Percentiles rank a stretch among this genome's conserved stretches.
Evolutionary conservation across 306 rosid genomes (phyloP).

Genomic region (Castanea sativa): DNA sequence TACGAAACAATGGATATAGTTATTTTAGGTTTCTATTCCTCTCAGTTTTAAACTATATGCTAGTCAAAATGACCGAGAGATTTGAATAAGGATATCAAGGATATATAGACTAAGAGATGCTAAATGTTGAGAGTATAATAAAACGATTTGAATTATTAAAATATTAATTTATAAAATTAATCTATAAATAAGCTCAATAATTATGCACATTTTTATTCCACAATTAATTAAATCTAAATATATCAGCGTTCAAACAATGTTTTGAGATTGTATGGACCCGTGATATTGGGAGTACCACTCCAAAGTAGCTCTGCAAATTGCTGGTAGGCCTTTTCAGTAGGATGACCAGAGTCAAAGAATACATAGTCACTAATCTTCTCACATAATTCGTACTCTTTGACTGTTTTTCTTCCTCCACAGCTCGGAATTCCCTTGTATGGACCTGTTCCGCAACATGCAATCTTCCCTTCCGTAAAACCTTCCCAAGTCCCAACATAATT

Average conservation of each 20-base stretch:
- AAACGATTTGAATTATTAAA: no score
- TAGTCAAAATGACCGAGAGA: no score
- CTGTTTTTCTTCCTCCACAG: slow-evolving; percentile 46
- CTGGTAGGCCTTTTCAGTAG: slow-evolving; percentile 27
- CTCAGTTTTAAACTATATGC: no score
- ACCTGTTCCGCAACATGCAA: slow-evolving; percentile 48
- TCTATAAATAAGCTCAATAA: no score
- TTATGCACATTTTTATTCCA: no score
- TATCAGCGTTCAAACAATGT: slow-evolving; percentile 14
- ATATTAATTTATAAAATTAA: no score
- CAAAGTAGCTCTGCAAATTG: slow-evolving; percentile 34
- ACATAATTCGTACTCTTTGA: slow-evolving; percentile 29
- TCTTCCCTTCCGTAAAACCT: slow-evolving; percentile 41
- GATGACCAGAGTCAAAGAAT: slow-evolving; percentile 47
- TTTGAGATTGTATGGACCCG: slow-evolving; percentile 33
- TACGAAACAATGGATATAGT: no score
- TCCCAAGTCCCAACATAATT: neutral
- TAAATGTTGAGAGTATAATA: no score
- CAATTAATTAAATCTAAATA: no score
- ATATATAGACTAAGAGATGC: no score
- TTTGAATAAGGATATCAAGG: no score
- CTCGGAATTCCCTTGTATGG: slow-evolving; percentile 35
- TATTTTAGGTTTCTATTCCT: no score
- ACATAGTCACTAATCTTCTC: slow-evolving; percentile 26
- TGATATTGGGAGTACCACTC: slow-evolving; percentile 26